These are phyloP conservation scores for Ceratopteris richardii DNA, from an alignment of 75 land plant genomes.

Conservation along the genomic window DNA sequence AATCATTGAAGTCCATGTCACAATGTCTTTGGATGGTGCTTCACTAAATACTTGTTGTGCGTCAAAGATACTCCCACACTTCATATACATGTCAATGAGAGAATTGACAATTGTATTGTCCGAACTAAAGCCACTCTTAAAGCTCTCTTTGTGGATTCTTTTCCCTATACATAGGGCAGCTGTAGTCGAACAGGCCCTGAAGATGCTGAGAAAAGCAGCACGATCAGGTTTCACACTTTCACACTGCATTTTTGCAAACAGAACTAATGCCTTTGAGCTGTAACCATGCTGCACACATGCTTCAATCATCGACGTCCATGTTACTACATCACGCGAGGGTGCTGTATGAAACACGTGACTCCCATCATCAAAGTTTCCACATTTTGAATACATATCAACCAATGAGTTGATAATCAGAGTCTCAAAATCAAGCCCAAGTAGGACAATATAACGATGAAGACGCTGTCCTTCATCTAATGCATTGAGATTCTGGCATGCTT, in stretches of 20 bases:
- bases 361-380: constrained; percentile 32
- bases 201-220: constrained; percentile 1
- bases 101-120: not conserved
- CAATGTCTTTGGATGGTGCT: constrained; percentile 31
- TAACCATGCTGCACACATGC: constrained; percentile 18
- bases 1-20: constrained; percentile 41
- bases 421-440: constrained; percentile 24
- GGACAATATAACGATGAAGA: constrained; percentile 29
- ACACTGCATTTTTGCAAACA: constrained; percentile 28
- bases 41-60: constrained; percentile 38
- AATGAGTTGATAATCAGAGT: constrained; percentile 40
- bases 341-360: constrained; percentile 31
- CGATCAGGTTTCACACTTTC: constrained; percentile 31
- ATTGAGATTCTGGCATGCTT: constrained; percentile 18
- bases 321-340: constrained; percentile 26
- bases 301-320: constrained; percentile 40
- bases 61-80: constrained; percentile 23
- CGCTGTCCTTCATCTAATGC: constrained; percentile 23
- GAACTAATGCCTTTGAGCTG: constrained; percentile 15
- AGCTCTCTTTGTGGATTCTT: not conserved
- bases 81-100: constrained; percentile 20
- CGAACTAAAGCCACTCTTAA: not conserved
- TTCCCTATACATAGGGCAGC: not conserved
- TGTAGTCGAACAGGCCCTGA: not conserved
- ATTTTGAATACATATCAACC: constrained; percentile 37